Percentiles rank a stretch among this genome's conserved stretches.
phyloP scores from a whole-genome alignment of 2,329 filamentous ascomycete genomes.

The Lecanoromycetidae sp. region DNA sequence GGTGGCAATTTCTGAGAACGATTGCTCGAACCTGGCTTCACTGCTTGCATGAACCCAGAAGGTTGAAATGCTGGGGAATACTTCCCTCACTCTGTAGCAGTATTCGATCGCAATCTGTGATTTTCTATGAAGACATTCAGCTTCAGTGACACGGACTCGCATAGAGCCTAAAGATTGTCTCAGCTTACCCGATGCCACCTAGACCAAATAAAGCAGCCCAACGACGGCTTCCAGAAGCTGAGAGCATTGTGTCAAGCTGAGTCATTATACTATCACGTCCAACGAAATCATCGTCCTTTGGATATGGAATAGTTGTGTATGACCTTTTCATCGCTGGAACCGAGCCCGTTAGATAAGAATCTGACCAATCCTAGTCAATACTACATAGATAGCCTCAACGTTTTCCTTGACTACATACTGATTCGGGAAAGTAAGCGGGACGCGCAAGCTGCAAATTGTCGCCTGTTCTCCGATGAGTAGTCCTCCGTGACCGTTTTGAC shows the following conservation, averaged over 20 bases:
- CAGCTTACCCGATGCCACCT: slow-evolving; percentile 17
- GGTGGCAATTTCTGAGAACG: slow-evolving; percentile 16
- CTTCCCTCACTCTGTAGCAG: slow-evolving; percentile 8
- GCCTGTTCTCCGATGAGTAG: background rate
- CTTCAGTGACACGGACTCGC: background rate
- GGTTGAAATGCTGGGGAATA: slow-evolving; percentile 2
- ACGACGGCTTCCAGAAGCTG: background rate
- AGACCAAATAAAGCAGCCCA: slow-evolving; percentile 15
- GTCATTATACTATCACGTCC: slow-evolving; percentile 14
- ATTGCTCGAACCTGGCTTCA: slow-evolving; percentile 13
- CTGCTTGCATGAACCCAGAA: slow-evolving; percentile 18
- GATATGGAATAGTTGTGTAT: slow-evolving; percentile 1
- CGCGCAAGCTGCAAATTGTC: background rate
- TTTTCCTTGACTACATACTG: background rate
- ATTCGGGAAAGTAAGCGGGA: background rate
- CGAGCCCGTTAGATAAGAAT: too few species aligned
- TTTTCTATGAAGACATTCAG: slow-evolving; percentile 9
- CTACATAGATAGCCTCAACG: too few species aligned
- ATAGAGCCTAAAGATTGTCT: background rate
- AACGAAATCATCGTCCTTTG: slow-evolving; percentile 14
- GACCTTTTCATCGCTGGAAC: background rate
- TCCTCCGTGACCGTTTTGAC: slow-evolving; percentile 8
- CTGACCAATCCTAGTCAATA: too few species aligned
- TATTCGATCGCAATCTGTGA: slow-evolving; percentile 18
- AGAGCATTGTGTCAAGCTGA: slow-evolving; percentile 12